Percentiles rank a stretch among this genome's conserved stretches.
phyloP scores from a whole-genome alignment of 345 rosid species.

The Syzygium aromaticum region DNA sequence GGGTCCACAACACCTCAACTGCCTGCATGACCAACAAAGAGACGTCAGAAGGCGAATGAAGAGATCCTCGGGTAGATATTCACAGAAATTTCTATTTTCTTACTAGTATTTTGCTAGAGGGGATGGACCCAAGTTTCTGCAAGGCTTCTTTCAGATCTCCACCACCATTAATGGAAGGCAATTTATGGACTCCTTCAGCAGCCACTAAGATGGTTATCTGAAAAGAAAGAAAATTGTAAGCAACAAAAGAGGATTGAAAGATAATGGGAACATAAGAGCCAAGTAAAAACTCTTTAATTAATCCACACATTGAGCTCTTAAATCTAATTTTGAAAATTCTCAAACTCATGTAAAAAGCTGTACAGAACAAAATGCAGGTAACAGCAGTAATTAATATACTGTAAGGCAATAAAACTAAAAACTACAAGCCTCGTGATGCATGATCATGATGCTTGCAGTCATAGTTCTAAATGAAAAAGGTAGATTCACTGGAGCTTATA shows the following conservation, averaged over 20 bases:
- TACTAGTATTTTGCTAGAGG: conserved; percentile 64
- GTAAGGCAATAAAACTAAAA: background rate
- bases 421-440: background rate
- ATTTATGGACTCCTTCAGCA: conserved; percentile 76
- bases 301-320: background rate
- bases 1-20: conserved; percentile 96
- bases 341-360: background rate
- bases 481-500: background rate
- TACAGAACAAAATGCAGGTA: background rate
- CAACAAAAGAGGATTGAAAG: background rate
- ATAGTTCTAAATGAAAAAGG: background rate
- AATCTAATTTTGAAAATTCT: background rate
- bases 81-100: background rate
- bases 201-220: conserved; percentile 91
- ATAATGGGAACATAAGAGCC: background rate
- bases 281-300: background rate
- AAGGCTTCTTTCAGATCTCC: conserved; percentile 76
- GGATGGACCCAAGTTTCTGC: conserved; percentile 70
- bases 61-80: background rate
- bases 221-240: background rate
- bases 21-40: conserved; percentile 42
- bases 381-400: background rate
- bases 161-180: conserved; percentile 61
- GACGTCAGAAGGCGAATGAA: conserved; percentile 1
- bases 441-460: background rate